phyloP scores from a whole-genome alignment of 371 early-diverging fungal species.

The Apophysomyces ossiformis region DNA sequence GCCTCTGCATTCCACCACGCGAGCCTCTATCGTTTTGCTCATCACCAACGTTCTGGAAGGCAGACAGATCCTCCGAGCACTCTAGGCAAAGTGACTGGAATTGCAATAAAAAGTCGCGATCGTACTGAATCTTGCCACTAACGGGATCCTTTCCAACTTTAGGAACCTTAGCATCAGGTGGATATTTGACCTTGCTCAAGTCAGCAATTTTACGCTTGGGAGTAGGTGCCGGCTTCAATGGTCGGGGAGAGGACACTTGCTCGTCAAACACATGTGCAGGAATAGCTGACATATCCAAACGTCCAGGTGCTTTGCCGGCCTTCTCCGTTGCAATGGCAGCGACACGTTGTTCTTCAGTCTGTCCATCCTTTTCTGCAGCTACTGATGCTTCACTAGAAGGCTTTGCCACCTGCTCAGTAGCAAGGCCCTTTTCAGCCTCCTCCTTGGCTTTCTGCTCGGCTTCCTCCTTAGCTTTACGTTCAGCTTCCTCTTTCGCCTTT shows the following conservation, averaged over 20 bases:
- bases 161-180: constrained; percentile 49
- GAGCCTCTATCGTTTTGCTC: constrained; percentile 48
- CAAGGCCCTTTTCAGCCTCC: constrained; percentile 30
- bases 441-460: constrained; percentile 23
- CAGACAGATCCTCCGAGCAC: constrained; percentile 69
- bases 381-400: constrained; percentile 24
- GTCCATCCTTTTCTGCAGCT: constrained; percentile 22
- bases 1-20: constrained; percentile 48
- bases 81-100: constrained; percentile 73
- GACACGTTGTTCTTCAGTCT: constrained; percentile 35
- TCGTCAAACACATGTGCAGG: constrained; percentile 32
- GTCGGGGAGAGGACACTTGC: constrained; percentile 21
- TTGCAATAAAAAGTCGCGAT: constrained; percentile 78
- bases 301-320: constrained; percentile 39
- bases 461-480: constrained; percentile 21
- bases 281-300: constrained; percentile 38
- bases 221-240: constrained; percentile 28
- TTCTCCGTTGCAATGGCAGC: constrained; percentile 43
- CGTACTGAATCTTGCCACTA: constrained; percentile 64
- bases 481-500: constrained; percentile 19
- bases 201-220: constrained; percentile 41
- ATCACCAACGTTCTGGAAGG: constrained; percentile 69
- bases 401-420: constrained; percentile 22
- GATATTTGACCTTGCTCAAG: constrained; percentile 42
- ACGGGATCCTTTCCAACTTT: constrained; percentile 35